These are phyloP conservation scores for Lactarius akahatsu DNA, from an alignment of 768 basidiomycete genomes.

Conservation along the genomic window DNA sequence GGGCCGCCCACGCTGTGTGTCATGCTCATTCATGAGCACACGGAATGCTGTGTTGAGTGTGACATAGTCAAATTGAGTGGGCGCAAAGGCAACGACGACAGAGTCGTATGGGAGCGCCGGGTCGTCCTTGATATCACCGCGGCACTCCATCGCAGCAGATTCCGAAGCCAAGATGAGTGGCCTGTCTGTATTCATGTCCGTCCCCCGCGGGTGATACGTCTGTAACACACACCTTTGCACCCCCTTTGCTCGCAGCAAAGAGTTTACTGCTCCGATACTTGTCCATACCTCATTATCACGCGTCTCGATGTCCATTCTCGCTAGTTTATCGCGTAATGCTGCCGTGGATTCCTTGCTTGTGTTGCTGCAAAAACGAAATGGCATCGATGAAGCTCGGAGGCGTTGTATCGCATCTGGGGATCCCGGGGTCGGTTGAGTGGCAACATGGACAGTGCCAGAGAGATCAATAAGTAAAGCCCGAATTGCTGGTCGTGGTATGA, in stretches of 20 bases:
- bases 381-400: constrained; percentile 36
- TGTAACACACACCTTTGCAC: constrained; percentile 42
- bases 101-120: constrained; percentile 45
- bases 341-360: constrained; percentile 61
- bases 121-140: constrained; percentile 21
- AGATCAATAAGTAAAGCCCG: constrained; percentile 61
- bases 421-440: constrained; percentile 45
- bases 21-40: constrained; percentile 44
- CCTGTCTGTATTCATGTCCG: constrained; percentile 48
- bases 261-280: constrained; percentile 58
- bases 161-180: constrained; percentile 38
- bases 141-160: constrained; percentile 33
- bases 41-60: constrained; percentile 66
- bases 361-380: constrained; percentile 64
- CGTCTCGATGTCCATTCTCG: constrained; percentile 50
- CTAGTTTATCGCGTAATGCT: constrained; percentile 45
- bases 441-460: constrained; percentile 65
- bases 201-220: constrained; percentile 16
- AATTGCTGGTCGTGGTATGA: constrained; percentile 40
- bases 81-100: constrained; percentile 65
- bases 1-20: constrained; percentile 17
- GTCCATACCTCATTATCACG: constrained; percentile 54
- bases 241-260: constrained; percentile 42
- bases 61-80: constrained; percentile 49
- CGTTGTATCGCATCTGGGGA: constrained; percentile 47